Evolutionary conservation across 208 protist genomes (phyloP), one percentile per base, ranked within the genome.

Genomic region (Trypanosoma caninum): DNA sequence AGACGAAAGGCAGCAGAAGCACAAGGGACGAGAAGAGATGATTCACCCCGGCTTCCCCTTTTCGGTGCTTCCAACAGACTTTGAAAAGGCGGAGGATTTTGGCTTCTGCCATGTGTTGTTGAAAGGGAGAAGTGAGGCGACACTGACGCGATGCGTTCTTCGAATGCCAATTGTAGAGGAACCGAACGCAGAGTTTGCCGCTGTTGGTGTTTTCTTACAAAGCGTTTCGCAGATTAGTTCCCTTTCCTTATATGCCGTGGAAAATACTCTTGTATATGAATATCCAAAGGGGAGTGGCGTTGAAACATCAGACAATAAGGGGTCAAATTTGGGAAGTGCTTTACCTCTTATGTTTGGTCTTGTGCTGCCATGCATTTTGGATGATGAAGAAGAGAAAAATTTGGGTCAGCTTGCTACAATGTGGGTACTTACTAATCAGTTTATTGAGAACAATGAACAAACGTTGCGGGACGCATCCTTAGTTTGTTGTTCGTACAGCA

Each of bases 191-290:
- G 0, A 35, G 38, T 58, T 18, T 23, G 14, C 42, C 10, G 30
- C 30, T 16, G 48, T 58, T 30, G 65, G 65, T 41, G 25, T 70
- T 18, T n/a, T 63, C 16, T 31, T 70, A 18, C 37, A 40, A 23
- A 27, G 47, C 28, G 16, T 42, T 0, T 56, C 47, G 2, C 25
- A 30, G n/a, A 22, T 13, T 0, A 28, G 59, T 30, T 35, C 34
- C n/a, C 30, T 70, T 53, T 27, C 65, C 5, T 41, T 70, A 22
- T 63, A 70, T 42, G 54, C 65, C 14, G 45, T 56, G 28, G 38
- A 63, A 47, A 70, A 70, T 35, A 58, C 56, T 11, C 22, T 70
- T 56, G 35, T 70, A 11, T 70, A 52, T 59, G 57, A 30, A 20
- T 44, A 20, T 13, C 16, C 18, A 8, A 48, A 50, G 44, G 42